phyloP scores from a whole-genome alignment of 192 early-diverging fungal species.

The Podila clonocystis region DNA sequence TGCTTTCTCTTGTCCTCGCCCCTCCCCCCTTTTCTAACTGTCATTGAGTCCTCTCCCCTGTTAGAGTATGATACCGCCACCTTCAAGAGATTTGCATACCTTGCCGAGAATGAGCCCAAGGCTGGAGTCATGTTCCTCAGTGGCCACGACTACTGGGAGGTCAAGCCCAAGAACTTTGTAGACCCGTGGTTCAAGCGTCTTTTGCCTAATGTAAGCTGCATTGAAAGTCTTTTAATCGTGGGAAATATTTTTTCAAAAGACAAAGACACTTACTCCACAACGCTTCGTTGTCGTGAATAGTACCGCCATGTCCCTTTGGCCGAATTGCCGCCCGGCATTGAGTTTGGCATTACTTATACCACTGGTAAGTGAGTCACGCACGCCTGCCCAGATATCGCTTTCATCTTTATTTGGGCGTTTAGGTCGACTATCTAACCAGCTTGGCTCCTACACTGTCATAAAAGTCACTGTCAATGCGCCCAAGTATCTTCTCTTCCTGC shows the following conservation, averaged over 20 bases:
- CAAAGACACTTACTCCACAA: too few species aligned
- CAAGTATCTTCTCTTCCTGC: conserved; percentile 71
- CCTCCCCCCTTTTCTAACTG: not conserved
- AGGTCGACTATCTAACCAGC: too few species aligned
- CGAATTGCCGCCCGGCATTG: conserved; percentile 62
- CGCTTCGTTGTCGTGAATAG: conserved; percentile 1
- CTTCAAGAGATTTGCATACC: conserved; percentile 45
- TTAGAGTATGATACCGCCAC: conserved; percentile 52
- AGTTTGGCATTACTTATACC: conserved; percentile 70
- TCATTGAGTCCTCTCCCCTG: not conserved
- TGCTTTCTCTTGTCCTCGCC: not conserved
- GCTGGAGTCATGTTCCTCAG: conserved; percentile 63
- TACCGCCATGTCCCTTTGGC: conserved; percentile 53
- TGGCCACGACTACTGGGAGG: conserved; percentile 68
- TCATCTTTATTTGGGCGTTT: too few species aligned
- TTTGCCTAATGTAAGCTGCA: conserved; percentile 54
- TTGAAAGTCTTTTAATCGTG: not conserved
- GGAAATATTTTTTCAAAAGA: not conserved
- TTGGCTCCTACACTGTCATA: not conserved
- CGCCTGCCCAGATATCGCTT: not conserved
- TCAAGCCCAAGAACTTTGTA: conserved; percentile 55
- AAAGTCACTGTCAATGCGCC: conserved; percentile 71
- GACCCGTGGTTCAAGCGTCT: conserved; percentile 74
- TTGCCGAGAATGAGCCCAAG: conserved; percentile 46
- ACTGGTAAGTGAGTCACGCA: conserved; percentile 55